Evolutionary conservation across 257 asterid species (phyloP), one percentile per base, ranked within the genome.

Genomic region (Fraxinus americana): DNA sequence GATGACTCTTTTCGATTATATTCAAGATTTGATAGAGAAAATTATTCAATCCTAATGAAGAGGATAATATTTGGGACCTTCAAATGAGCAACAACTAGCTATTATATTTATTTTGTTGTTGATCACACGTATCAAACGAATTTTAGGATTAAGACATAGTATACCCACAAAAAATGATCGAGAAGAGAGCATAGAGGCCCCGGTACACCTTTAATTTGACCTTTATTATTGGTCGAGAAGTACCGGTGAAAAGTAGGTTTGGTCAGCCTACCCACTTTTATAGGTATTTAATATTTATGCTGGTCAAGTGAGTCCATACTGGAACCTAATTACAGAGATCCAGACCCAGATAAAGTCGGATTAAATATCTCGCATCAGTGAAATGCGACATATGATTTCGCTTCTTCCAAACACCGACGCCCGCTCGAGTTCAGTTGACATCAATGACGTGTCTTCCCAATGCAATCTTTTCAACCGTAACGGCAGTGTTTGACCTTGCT

Each of bases 371-470:
- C 0, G 27, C 3, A 7, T 0, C 65, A 54, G 1, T n/a, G 43
- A 54, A 7, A 19, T 1, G 23, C 65, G 11, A n/a, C 27, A 4
- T 17, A 54, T 6, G 25, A 54, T 54, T 5, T 54, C 27, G 65
- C 65, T 1, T 17, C 12, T 54, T 54, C 65, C 27, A 54, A 1
- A 54, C 69, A 63, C 69, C 69, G 69, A 63, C 69, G 69, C 69
- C 69, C 7, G 69, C 69, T 63, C 35, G 69, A 63, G 69, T 23
- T 63, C 69, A 11, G n/a, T 63, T 27, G 69, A 63, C 69, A 63
- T 63, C 27, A 25, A 25, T 25, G 27, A 25, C 27, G 11, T 27
- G 69, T 63, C 35, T 27, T 63, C 35, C 69, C 36, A 63, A 63
- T 10, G 19, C 69, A 63, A 25, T 63, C 36, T 63, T 63, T 63